Conservation (phyloP, 108 stramenopile genomes). For the Fragilaria crotonensis region DNA sequence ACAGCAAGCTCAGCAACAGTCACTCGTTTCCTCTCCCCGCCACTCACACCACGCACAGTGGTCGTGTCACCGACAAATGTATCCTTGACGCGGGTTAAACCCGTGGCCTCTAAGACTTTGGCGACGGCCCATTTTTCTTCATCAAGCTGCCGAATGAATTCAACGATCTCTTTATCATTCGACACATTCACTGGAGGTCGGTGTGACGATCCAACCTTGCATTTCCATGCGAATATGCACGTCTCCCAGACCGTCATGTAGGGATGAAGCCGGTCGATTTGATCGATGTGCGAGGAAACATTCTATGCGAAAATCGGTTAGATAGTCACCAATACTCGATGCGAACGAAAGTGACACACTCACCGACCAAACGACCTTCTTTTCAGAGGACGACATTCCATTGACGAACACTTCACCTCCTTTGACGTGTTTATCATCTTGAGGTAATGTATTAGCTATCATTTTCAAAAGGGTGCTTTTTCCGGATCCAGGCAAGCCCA, state of each 20-base stretch:
- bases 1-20: conserved; percentile 79
- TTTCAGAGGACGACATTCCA: conserved; percentile 19
- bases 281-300: conserved; percentile 38
- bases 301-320: conserved; percentile 2
- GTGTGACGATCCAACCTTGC: conserved; percentile 43
- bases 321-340: conserved; percentile 20
- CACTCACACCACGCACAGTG: conserved; percentile 70
- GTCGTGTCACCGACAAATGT: conserved; percentile 71
- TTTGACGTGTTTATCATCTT: conserved; percentile 12
- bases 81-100: conserved; percentile 51
- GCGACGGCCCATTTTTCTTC: conserved; percentile 13
- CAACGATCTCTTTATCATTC: conserved; percentile 10
- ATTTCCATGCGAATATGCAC: conserved; percentile 62
- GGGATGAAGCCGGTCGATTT: conserved; percentile 70
- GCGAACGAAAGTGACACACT: too few relatives aligned
- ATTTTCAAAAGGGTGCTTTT: conserved; percentile 61
- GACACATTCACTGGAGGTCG: not conserved
- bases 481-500: conserved; percentile 77
- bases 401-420: conserved; percentile 29
- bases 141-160: conserved; percentile 21
- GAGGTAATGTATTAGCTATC: conserved; percentile 25
- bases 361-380: conserved; percentile 29
- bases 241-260: conserved; percentile 78
- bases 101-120: conserved; percentile 39
- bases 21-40: conserved; percentile 85